Conservation (phyloP, 1,139 yeast genomes). For the Tardiomyces blankii region DNA sequence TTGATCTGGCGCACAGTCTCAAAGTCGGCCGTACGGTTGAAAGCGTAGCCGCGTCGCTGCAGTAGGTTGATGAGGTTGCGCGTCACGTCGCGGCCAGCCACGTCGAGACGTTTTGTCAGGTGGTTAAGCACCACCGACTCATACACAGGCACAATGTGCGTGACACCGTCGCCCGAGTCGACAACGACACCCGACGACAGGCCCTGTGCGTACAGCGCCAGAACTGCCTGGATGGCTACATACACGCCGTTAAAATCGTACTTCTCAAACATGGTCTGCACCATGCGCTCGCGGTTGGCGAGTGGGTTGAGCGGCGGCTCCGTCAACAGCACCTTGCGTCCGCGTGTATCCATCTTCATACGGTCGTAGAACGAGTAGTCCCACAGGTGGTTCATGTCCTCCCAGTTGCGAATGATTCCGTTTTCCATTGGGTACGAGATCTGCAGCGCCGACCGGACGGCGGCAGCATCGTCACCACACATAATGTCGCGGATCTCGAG, state of each 20-base stretch:
- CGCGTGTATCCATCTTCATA: conserved; percentile 67
- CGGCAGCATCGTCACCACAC: conserved; percentile 96
- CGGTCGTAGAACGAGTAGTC: conserved; percentile 92
- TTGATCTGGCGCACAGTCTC: conserved; percentile 97
- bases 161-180: conserved; percentile 91
- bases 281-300: conserved; percentile 88
- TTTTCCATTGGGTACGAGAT: conserved; percentile 97
- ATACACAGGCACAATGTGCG: conserved; percentile 96
- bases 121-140: conserved; percentile 94
- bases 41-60: conserved; percentile 93
- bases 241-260: conserved; percentile 94
- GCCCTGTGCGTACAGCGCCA: conserved; percentile 96
- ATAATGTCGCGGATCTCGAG: conserved; percentile 72
- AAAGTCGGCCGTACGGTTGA: conserved; percentile 96
- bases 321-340: conserved; percentile 74
- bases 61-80: conserved; percentile 82
- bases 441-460: conserved; percentile 80
- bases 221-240: conserved; percentile 96
- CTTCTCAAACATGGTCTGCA: conserved; percentile 94
- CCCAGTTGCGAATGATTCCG: conserved; percentile 96
- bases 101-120: conserved; percentile 83
- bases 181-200: conserved; percentile 97
- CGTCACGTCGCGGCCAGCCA: conserved; percentile 97
- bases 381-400: conserved; percentile 98
- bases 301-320: conserved; percentile 98